phyloP scores from a whole-genome alignment of 1,139 yeast species.

The Debaryomyces fabryi region DNA sequence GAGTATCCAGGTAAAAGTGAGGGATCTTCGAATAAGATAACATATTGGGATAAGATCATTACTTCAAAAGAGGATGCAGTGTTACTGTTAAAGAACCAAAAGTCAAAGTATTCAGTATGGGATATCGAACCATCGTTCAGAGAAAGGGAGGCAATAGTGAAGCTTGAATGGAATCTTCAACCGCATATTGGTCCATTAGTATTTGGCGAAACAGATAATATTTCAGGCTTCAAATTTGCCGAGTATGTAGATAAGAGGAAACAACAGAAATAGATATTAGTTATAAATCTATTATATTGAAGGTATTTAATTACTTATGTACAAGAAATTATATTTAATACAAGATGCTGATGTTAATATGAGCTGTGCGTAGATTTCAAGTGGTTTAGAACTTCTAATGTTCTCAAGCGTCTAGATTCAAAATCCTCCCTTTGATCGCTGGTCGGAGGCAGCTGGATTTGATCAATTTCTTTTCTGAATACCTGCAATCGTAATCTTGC shows the following conservation, averaged over 20 bases:
- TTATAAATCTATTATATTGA: constrained; percentile 3
- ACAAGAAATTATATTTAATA: constrained; percentile 5
- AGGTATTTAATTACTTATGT: constrained; percentile 9
- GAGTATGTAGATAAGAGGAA: constrained; percentile 10
- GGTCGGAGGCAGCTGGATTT: constrained; percentile 22
- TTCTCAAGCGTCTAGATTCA: constrained; percentile 24
- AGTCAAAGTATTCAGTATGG: constrained; percentile 85
- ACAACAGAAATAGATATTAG: background rate
- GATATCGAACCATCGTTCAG: constrained; percentile 73
- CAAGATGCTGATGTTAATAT: constrained; percentile 9
- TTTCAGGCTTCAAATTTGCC: constrained; percentile 33
- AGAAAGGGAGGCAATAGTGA: constrained; percentile 68
- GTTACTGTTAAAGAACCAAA: constrained; percentile 52
- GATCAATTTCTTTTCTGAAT: constrained; percentile 30
- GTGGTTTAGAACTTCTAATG: constrained; percentile 17
- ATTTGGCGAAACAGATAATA: constrained; percentile 58
- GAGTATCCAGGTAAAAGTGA: constrained; percentile 71
- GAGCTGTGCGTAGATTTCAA: constrained; percentile 5
- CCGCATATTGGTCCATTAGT: constrained; percentile 84
- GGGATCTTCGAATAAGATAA: constrained; percentile 63
- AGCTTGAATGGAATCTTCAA: constrained; percentile 88
- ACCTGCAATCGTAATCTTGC: constrained; percentile 20
- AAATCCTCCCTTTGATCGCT: constrained; percentile 22
- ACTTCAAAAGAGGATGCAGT: constrained; percentile 59
- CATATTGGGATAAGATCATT: constrained; percentile 90